Evolutionary conservation across 1,284 basidiomycete genomes (phyloP), one percentile per base, ranked within the genome.

Genomic region (Nidula niveotomentosa): DNA sequence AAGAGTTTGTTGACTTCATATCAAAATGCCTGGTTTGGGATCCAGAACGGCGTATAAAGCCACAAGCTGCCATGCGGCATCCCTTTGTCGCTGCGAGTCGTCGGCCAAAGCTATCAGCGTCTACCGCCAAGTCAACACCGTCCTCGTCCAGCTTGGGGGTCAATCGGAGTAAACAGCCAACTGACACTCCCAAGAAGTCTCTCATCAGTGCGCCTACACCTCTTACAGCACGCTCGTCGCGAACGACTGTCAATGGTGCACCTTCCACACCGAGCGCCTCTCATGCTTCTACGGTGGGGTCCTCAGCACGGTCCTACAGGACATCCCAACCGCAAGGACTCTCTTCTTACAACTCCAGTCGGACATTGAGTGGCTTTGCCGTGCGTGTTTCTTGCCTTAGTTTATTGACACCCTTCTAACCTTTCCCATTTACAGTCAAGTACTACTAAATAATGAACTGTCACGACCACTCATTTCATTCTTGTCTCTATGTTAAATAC

Each of bases 1-100:
- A 95, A 56, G 83, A 90, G 43, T 94, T 96, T 67, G 80, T 94
- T 49, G 93, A 96, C 71, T 93, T 99, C 67, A 92, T 99, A 60
- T 81, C 91, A 2, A 98, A 96, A 69, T 99, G 97, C 72, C 80
- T 99, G 23, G 84, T 93, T 12, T 99, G 96, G 97, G 97, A 99
- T 74, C 97, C 97, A 1, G 96, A 99, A 66, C 85, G 93, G 55
- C 84, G 97, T 41, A 81, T 99, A 67, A 98, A 98, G 72, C 96
- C 96, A 1, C 93, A 96, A 62, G 84, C 90, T 12, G 96, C 97
- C 1, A 75, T 96, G 75, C 85, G 93, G n/a, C 94, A 96, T 73
- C 90, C 92, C 8, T 97, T 94, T 76, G 81, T 96, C 56, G 79
- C 87, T 18, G 82, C 85, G 33, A 82, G 90, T 39, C 78, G 84